phyloP scores from a whole-genome alignment of 345 rosid genomes.

The Mangifera indica region DNA sequence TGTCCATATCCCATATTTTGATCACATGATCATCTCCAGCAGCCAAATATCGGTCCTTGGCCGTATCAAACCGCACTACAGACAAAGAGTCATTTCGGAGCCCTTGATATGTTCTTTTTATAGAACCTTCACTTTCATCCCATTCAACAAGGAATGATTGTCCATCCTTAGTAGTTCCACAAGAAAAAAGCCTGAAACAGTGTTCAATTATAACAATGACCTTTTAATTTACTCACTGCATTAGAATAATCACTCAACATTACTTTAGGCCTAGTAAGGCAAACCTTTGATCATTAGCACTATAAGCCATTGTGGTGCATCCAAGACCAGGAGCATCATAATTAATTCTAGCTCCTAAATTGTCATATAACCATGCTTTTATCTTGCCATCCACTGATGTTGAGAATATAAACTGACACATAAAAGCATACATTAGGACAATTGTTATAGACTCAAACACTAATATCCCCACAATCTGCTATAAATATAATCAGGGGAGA shows the following conservation, averaged over 20 bases:
- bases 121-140: slow-evolving; percentile 34
- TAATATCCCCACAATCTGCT: neutral
- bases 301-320: slow-evolving; percentile 35
- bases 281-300: slow-evolving; percentile 29
- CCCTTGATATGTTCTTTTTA: slow-evolving; percentile 38
- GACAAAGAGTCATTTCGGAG: slow-evolving; percentile 23
- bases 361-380: slow-evolving; percentile 43
- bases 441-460: neutral
- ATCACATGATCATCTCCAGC: slow-evolving; percentile 41
- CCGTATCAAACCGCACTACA: slow-evolving; percentile 29
- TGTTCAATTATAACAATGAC: slow-evolving; percentile 2
- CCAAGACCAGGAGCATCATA: slow-evolving; percentile 39
- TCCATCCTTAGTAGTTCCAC: slow-evolving; percentile 36
- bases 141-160: slow-evolving; percentile 47
- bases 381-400: slow-evolving; percentile 45
- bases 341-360: slow-evolving; percentile 31
- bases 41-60: slow-evolving; percentile 34
- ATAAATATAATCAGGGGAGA: neutral
- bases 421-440: neutral
- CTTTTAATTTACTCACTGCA: neutral
- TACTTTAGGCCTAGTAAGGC: neutral
- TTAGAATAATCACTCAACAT: slow-evolving; percentile 4
- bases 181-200: slow-evolving; percentile 35
- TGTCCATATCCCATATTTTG: slow-evolving; percentile 41
- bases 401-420: slow-evolving; percentile 44